Evolutionary conservation across 306 rosid genomes (phyloP).

Genomic region (Betula pendula): DNA sequence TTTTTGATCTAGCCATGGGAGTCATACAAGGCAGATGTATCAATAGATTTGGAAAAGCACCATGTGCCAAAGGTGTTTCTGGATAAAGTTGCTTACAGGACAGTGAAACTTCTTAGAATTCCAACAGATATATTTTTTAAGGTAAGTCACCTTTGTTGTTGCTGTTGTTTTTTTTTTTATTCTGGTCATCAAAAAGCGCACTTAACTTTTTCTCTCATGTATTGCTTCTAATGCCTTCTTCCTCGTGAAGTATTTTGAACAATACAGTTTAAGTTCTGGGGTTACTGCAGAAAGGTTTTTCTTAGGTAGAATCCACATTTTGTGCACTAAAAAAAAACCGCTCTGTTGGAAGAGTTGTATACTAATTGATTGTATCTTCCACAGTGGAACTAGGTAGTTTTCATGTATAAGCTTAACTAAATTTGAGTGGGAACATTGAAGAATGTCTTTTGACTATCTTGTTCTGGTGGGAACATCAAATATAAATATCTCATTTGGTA

Average conservation of each 20-base stretch:
- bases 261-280: neutral
- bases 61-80: constrained; percentile 62
- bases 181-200: too few species aligned
- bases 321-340: neutral
- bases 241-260: neutral
- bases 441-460: too few species aligned
- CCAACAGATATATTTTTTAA: constrained; percentile 65
- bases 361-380: too few species aligned
- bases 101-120: constrained; percentile 66
- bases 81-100: constrained; percentile 67
- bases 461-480: too few species aligned
- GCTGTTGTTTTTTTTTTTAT: neutral
- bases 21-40: constrained; percentile 53
- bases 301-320: neutral
- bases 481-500: too few species aligned
- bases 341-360: neutral
- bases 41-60: constrained; percentile 71
- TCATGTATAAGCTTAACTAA: too few species aligned
- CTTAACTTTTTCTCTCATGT: neutral
- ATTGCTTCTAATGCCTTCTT: neutral
- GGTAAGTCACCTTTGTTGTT: constrained; percentile 32
- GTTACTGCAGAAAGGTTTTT: too few species aligned
- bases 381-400: too few species aligned
- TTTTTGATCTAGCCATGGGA: constrained; percentile 70
- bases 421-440: too few species aligned